phyloP scores from a whole-genome alignment of 2,329 filamentous ascomycete species.

The Verticillium zaregamsianum region DNA sequence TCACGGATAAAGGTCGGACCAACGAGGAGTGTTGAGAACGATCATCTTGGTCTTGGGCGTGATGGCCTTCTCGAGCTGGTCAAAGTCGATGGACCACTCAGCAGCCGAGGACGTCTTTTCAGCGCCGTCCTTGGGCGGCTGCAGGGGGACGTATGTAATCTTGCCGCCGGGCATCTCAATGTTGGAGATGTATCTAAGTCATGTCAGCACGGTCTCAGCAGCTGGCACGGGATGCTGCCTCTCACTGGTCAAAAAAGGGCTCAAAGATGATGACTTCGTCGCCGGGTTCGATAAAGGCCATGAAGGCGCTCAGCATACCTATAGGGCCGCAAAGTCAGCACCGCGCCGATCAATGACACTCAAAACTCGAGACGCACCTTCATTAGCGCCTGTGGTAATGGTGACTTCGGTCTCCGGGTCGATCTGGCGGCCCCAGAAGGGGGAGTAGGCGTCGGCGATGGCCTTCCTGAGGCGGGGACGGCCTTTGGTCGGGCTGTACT shows the following conservation, averaged over 20 bases:
- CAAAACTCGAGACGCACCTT: slow-evolving; percentile 40
- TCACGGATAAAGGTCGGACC: slow-evolving; percentile 9
- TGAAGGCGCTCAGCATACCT: slow-evolving; percentile 94
- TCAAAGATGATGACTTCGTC: slow-evolving; percentile 98
- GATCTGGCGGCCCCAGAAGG: slow-evolving; percentile 76
- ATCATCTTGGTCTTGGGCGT: slow-evolving; percentile 93
- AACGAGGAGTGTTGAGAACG: slow-evolving; percentile 72
- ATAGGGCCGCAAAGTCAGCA: neutral
- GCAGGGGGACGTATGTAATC: slow-evolving; percentile 92
- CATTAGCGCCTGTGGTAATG: slow-evolving; percentile 88
- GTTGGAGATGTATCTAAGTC: slow-evolving; percentile 78
- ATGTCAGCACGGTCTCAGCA: too few species aligned
- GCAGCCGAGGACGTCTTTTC: slow-evolving; percentile 76
- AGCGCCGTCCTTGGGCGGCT: slow-evolving; percentile 78
- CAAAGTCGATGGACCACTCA: slow-evolving; percentile 85
- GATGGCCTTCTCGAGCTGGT: slow-evolving; percentile 75
- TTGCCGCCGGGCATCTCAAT: slow-evolving; percentile 97
- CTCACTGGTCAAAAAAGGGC: slow-evolving; percentile 92
- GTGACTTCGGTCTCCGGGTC: slow-evolving; percentile 91
- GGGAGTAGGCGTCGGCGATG: slow-evolving; percentile 86
- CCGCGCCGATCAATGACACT: neutral
- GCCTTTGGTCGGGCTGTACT: slow-evolving; percentile 95
- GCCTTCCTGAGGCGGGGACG: slow-evolving; percentile 89
- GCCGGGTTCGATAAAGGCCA: slow-evolving; percentile 91
- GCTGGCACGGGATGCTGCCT: too few species aligned